These are phyloP conservation scores for Erodium chrysanthum DNA, from an alignment of 441 rosid species.

Conservation along the genomic window DNA sequence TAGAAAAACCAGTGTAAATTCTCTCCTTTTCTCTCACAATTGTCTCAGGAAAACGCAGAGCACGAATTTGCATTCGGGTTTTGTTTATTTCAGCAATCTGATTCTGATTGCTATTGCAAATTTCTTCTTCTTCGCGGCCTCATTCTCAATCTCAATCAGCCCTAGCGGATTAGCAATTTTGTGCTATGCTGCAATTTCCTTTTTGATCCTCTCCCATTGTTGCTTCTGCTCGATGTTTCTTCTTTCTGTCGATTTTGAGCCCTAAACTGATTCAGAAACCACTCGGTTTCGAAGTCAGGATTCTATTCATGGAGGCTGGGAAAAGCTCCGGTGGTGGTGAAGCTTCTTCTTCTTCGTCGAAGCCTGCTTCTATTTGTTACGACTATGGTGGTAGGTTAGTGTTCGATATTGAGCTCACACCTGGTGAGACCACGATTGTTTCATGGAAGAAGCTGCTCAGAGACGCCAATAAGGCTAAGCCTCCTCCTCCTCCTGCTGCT, in stretches of 20 bases:
- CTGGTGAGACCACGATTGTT: constrained; percentile 36
- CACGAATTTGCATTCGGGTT: not conserved
- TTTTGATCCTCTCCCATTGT: constrained; percentile 3
- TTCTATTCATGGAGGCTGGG: constrained; percentile 11
- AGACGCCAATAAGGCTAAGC: constrained; percentile 18
- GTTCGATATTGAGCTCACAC: constrained; percentile 29
- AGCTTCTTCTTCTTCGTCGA: constrained; percentile 10
- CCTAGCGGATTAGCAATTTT: not conserved
- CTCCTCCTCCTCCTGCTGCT: constrained; percentile 1
- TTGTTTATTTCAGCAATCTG: not conserved
- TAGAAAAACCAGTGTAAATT: not conserved
- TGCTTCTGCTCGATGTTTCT: not conserved
- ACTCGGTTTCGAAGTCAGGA: not conserved
- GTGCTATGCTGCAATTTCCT: not conserved
- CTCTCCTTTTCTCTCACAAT: constrained; percentile 3
- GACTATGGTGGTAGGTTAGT: constrained; percentile 21
- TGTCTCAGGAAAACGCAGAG: not conserved
- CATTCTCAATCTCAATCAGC: not conserved
- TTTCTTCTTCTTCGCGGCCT: not conserved
- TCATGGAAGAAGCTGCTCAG: constrained; percentile 33
- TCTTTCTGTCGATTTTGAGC: not conserved
- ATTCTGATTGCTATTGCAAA: not conserved
- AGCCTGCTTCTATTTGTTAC: not conserved
- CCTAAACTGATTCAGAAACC: not conserved
- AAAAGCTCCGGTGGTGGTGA: constrained; percentile 1